These are phyloP conservation scores for Lachancea nothofagi DNA, from an alignment of 805 yeast genomes.

Conservation along the genomic window DNA sequence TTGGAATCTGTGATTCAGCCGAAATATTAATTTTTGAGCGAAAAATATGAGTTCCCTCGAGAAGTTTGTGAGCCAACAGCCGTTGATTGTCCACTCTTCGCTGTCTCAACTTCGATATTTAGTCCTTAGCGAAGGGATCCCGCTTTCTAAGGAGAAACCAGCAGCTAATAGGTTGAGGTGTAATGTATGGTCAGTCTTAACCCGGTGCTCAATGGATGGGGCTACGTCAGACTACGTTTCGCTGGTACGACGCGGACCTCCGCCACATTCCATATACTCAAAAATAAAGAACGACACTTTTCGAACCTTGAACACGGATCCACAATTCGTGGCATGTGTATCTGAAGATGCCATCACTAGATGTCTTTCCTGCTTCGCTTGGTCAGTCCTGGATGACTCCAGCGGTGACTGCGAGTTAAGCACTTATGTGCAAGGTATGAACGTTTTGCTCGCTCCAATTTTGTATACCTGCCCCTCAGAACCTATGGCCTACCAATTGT, in stretches of 20 bases:
- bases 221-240: conserved; percentile 50
- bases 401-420: conserved; percentile 16
- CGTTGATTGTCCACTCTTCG: conserved; percentile 25
- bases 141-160: conserved; percentile 16
- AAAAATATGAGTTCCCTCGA: conserved; percentile 17
- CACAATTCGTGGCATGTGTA: conserved; percentile 55
- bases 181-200: conserved; percentile 75
- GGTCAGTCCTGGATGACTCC: conserved; percentile 31
- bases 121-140: conserved; percentile 23
- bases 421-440: conserved; percentile 86
- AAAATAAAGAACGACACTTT: conserved; percentile 84
- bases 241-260: conserved; percentile 51
- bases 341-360: conserved; percentile 65
- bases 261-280: conserved; percentile 43
- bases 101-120: conserved; percentile 26
- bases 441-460: conserved; percentile 79
- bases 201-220: conserved; percentile 53
- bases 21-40: too few species aligned
- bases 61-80: conserved; percentile 21
- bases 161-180: conserved; percentile 39
- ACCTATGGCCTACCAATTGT: conserved; percentile 75
- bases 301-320: conserved; percentile 75
- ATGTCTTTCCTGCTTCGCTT: conserved; percentile 67
- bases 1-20: too few species aligned
- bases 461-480: conserved; percentile 71